A percentile compares a stretch with the other conserved stretches of the same genome.
These are phyloP conservation scores for Gentiana straminea DNA, from an alignment of 257 asterid genomes.

Conservation along the genomic window DNA sequence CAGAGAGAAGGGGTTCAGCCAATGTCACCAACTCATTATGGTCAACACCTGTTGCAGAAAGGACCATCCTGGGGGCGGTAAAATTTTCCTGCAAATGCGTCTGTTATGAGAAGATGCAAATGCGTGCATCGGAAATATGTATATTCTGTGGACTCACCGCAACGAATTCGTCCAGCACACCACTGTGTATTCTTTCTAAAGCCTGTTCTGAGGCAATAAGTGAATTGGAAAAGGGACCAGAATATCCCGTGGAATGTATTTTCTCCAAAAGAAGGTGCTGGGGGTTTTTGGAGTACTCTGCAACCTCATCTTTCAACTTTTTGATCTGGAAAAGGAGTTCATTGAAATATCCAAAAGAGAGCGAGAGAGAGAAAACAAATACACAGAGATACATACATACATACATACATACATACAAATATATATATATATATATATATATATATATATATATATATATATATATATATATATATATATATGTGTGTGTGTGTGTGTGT, in stretches of 20 bases:
- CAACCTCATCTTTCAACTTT: slow-evolving; percentile 49
- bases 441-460: no score
- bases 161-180: slow-evolving; percentile 68
- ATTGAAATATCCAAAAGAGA: no score
- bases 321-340: slow-evolving; percentile 32
- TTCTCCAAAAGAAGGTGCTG: slow-evolving; percentile 78
- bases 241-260: slow-evolving; percentile 62
- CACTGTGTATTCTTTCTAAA: slow-evolving; percentile 35
- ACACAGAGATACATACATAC: no score
- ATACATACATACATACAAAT: no score
- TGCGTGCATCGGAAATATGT: not conserved
- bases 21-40: slow-evolving; percentile 60
- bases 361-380: not conserved
- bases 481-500: no score
- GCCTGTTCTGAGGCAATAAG: slow-evolving; percentile 73
- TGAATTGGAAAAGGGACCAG: slow-evolving; percentile 55
- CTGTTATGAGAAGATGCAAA: slow-evolving; percentile 9
- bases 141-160: slow-evolving; percentile 38
- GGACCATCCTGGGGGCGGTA: slow-evolving; percentile 76
- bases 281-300: slow-evolving; percentile 62
- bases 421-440: no score
- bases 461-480: no score
- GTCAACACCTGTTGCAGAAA: slow-evolving; percentile 88
- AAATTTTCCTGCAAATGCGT: slow-evolving; percentile 44
- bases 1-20: slow-evolving; percentile 81